Base-by-base conservation (phyloP, 805 yeast species). In the Lipomyces yamanashiensis region DNA sequence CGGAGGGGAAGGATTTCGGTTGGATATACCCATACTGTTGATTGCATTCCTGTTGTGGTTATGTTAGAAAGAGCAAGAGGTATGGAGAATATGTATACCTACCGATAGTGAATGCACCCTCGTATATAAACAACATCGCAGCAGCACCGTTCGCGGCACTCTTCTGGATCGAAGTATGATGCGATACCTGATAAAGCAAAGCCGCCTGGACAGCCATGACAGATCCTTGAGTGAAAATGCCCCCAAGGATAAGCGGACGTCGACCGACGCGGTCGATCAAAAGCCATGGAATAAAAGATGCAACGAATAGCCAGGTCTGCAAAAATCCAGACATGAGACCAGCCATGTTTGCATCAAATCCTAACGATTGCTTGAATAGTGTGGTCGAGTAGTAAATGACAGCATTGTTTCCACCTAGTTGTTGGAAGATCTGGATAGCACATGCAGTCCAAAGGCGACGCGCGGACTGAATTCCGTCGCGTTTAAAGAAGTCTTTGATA, bases 201-300 rank as follows among this genome's bases (percentile, higher is more conserved):
- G 63, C 66, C 2, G 60, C 50, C 21, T 51, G 62, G 7, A 55
- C 63, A 13, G 60, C 60, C 67, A 63, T 63, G 9, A 54, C 57
- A 2, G 50, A 45, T 28, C 60, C 59, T 36, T 50, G 56, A 12
- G 48, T 23, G 13, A 43, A 23, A 41, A 59, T 54, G 19, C 57
- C 58, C 7, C 47, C 45, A 44, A 72, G 53, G 23, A 73, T 57
- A 12, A 67, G 58, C 13, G 66, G 66, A 10, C 90, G 81, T 78
- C 90, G 82, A 72, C 90, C 90, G 58, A 86, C 71, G 66, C 77
- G 78, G 74, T 87, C 89, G 72, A 87, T 77, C 63, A 84, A 74
- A 72, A 79, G 79, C 69, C 87, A 80, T 0, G 90, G 85, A 17
- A 88, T 87, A 52, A 85, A 73, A 2, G 92, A 85, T 68, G 81